A percentile compares a stretch with the other conserved stretches of the same genome.
phyloP scores from a whole-genome alignment of 2,329 filamentous ascomycete species.

The Sclerotinia glacialis region DNA sequence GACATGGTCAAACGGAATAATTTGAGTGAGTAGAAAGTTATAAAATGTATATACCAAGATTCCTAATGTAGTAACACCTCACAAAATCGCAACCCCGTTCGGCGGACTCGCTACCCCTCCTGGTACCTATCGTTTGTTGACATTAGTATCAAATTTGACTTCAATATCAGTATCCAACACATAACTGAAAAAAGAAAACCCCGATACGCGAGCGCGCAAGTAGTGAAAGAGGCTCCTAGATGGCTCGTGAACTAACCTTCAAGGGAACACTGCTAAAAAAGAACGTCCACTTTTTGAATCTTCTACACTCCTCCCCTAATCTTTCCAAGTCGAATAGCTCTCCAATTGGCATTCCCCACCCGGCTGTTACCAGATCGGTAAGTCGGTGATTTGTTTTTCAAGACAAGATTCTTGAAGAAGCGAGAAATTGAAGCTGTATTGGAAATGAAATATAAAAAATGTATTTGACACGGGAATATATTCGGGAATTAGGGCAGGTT shows the following conservation, averaged over 20 bases:
- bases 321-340: constrained; percentile 49
- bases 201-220: background rate
- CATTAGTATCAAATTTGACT: background rate
- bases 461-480: too few species aligned
- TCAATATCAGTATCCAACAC: background rate
- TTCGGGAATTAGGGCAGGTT: too few species aligned
- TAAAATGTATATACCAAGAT: background rate
- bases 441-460: too few species aligned
- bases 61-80: background rate
- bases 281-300: constrained; percentile 55
- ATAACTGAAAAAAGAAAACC: background rate
- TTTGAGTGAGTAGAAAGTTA: too few species aligned
- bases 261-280: constrained; percentile 59
- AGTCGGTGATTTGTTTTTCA: too few species aligned
- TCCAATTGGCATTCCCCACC: constrained; percentile 52
- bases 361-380: constrained; percentile 34
- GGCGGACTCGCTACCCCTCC: constrained; percentile 37
- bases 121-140: constrained; percentile 26
- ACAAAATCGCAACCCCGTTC: constrained; percentile 38
- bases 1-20: background rate
- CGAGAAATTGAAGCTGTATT: too few species aligned
- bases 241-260: constrained; percentile 45
- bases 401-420: too few species aligned
- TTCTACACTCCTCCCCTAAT: constrained; percentile 50
- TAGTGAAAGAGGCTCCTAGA: background rate